These are phyloP conservation scores for Microsporum ferrugineum DNA, from an alignment of 2,329 filamentous ascomycete genomes.

Conservation along the genomic window DNA sequence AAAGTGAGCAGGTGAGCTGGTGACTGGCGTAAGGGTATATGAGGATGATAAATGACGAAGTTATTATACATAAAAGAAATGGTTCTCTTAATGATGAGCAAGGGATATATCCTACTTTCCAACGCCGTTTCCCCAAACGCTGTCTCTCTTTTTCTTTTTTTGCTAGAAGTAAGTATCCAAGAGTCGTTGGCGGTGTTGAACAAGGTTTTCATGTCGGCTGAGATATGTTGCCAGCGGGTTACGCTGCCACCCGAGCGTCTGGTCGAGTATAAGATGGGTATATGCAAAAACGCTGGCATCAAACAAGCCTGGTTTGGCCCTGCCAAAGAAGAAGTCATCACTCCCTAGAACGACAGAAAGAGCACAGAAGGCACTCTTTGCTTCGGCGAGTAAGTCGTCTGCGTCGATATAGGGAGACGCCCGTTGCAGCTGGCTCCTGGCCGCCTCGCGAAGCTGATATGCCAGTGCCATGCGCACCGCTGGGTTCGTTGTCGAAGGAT, in stretches of 20 bases:
- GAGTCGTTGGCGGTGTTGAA: slow-evolving; percentile 52
- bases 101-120: background rate
- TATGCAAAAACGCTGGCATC: slow-evolving; percentile 88
- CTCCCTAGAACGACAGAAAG: slow-evolving; percentile 49
- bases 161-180: slow-evolving; percentile 39
- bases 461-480: slow-evolving; percentile 54
- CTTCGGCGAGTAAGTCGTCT: slow-evolving; percentile 48
- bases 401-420: slow-evolving; percentile 43
- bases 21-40: background rate
- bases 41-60: background rate
- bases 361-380: slow-evolving; percentile 51
- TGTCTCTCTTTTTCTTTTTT: background rate
- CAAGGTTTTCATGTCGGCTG: slow-evolving; percentile 48
- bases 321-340: slow-evolving; percentile 51
- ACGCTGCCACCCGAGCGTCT: slow-evolving; percentile 52
- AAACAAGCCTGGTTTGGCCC: slow-evolving; percentile 55
- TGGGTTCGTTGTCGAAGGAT: slow-evolving; percentile 46
- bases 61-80: background rate
- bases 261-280: slow-evolving; percentile 64
- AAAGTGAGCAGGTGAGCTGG: background rate
- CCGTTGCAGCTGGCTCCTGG: slow-evolving; percentile 61
- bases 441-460: slow-evolving; percentile 59
- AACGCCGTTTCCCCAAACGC: slow-evolving; percentile 1
- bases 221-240: slow-evolving; percentile 49
- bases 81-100: background rate